These are phyloP conservation scores for Trichoderma orchidacearum DNA, from an alignment of 495 filamentous ascomycete genomes.

Conservation along the genomic window DNA sequence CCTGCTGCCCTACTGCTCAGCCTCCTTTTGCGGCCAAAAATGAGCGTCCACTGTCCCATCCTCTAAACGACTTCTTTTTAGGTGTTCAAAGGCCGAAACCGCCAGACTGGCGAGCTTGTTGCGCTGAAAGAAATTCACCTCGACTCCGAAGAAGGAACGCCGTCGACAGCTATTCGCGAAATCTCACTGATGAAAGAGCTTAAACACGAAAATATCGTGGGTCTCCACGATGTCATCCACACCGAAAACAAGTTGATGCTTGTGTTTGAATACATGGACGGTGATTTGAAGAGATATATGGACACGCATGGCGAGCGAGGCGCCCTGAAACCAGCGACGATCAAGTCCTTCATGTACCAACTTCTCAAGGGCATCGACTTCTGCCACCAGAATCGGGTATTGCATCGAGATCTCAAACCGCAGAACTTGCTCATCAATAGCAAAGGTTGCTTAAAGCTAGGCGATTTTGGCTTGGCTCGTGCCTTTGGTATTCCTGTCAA, in stretches of 20 bases:
- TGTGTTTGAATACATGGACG: conserved; percentile 96
- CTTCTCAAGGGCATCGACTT: conserved; percentile 89
- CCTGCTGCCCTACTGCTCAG: neutral
- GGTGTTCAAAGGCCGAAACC: conserved; percentile 98
- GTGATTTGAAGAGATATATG: conserved; percentile 99
- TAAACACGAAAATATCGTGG: conserved; percentile 96
- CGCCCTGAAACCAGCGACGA: conserved; percentile 66
- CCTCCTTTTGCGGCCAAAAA: neutral
- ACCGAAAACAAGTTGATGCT: conserved; percentile 99
- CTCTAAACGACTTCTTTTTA: conserved; percentile 17
- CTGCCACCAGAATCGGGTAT: conserved; percentile 88
- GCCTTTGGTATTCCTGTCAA: conserved; percentile 97
- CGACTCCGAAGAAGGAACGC: conserved; percentile 95
- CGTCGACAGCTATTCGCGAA: conserved; percentile 95
- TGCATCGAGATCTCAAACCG: conserved; percentile 92
- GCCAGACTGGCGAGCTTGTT: conserved; percentile 89
- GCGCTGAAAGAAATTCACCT: conserved; percentile 98
- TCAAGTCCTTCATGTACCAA: conserved; percentile 98
- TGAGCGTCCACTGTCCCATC: neutral
- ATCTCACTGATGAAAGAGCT: conserved; percentile 99
- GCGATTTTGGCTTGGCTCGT: conserved; percentile 83
- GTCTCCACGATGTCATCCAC: conserved; percentile 96
- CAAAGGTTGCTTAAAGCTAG: conserved; percentile 84
- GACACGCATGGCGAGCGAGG: conserved; percentile 76
- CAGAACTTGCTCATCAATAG: conserved; percentile 92